A percentile compares a stretch with the other conserved stretches of the same genome.
These are phyloP conservation scores for Leccinellum albellum DNA, from an alignment of 768 basidiomycete genomes.

Conservation along the genomic window DNA sequence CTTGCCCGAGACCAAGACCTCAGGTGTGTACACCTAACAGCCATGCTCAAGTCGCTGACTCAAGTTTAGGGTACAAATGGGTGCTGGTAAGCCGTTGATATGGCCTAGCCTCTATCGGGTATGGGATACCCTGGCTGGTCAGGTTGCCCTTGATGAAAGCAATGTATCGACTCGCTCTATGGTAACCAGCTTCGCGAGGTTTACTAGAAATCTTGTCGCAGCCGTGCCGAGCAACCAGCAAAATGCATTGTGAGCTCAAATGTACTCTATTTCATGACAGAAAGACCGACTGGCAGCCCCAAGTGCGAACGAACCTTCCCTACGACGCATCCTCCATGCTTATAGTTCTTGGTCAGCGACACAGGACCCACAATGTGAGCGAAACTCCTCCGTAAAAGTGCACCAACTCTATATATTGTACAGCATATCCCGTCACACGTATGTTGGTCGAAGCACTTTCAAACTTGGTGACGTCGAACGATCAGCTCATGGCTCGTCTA, in stretches of 20 bases:
- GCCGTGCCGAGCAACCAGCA: conserved; percentile 69
- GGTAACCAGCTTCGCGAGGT: conserved; percentile 58
- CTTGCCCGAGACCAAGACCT: conserved; percentile 45
- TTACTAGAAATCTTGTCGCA: conserved; percentile 83
- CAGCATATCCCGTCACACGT: conserved; percentile 62
- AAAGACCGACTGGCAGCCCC: conserved; percentile 5
- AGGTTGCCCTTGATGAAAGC: conserved; percentile 35
- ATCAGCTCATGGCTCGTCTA: conserved; percentile 47
- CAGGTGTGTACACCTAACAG: conserved; percentile 25
- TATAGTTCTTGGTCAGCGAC: conserved; percentile 75
- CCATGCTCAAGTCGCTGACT: neutral
- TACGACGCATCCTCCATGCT: conserved; percentile 63
- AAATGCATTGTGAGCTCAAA: conserved; percentile 60
- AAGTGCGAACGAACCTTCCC: conserved; percentile 68
- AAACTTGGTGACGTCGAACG: conserved; percentile 78
- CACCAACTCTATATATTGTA: neutral
- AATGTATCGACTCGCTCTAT: conserved; percentile 37
- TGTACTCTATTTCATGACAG: neutral
- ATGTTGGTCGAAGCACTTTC: conserved; percentile 76
- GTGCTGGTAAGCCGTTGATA: conserved; percentile 39
- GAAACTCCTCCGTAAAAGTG: conserved; percentile 3
- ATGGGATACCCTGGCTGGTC: conserved; percentile 42
- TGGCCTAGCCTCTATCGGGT: conserved; percentile 54
- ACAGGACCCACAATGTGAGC: conserved; percentile 57
- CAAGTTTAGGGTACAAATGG: conserved; percentile 32